Evolutionary conservation across 495 filamentous ascomycete genomes (phyloP).

Genomic region (Aspergillus conjunctus): DNA sequence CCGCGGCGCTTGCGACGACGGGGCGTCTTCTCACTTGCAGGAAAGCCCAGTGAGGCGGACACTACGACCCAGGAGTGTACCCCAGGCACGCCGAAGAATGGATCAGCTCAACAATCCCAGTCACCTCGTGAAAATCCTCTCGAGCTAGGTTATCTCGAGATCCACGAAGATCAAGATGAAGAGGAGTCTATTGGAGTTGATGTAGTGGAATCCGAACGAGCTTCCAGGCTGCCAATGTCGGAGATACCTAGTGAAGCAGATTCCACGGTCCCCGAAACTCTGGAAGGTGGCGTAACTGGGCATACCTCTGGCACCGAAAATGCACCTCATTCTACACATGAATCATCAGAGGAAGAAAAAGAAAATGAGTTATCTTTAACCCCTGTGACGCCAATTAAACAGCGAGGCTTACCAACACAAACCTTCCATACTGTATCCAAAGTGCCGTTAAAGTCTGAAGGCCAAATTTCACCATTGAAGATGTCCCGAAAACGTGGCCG

Average conservation of each 20-base stretch:
- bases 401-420: slow-evolving; percentile 30
- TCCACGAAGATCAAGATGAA: slow-evolving; percentile 22
- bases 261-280: background rate
- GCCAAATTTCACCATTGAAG: slow-evolving; percentile 61
- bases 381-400: slow-evolving; percentile 41
- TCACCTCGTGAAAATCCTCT: background rate
- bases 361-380: slow-evolving; percentile 36
- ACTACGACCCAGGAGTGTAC: background rate
- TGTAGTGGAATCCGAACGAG: slow-evolving; percentile 1
- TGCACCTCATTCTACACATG: background rate
- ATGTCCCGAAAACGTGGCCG: slow-evolving; percentile 57
- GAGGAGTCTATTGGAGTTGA: background rate
- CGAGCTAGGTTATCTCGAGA: slow-evolving; percentile 1
- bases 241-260: slow-evolving; percentile 18
- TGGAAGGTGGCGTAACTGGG: background rate
- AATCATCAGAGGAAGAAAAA: slow-evolving; percentile 32
- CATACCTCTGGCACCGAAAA: slow-evolving; percentile 12
- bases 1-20: slow-evolving; percentile 35
- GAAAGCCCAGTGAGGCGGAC: slow-evolving; percentile 12
- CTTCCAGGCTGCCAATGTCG: slow-evolving; percentile 19
- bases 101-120: background rate
- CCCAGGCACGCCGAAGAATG: background rate
- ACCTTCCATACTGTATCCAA: slow-evolving; percentile 73
- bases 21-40: slow-evolving; percentile 52
- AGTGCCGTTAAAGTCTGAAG: slow-evolving; percentile 71